Base-by-base conservation (phyloP, 345 rosid genomes). In the Conringia planisiliqua region DNA sequence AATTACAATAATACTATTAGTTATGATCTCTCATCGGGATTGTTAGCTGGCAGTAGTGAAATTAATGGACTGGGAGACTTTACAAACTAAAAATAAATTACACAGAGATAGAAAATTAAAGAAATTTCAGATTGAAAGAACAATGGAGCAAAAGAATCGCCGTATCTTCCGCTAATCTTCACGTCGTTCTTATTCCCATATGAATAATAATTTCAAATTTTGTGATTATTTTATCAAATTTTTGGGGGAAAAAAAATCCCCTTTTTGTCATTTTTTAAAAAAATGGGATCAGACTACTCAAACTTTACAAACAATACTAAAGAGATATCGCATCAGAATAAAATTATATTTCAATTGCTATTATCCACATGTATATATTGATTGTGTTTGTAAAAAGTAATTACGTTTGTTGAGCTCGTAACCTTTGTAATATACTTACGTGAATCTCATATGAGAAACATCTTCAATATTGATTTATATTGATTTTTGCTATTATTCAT, bases 101-200 rank as follows among this genome's bases (percentile, higher is more conserved):
- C 50, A 68, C 38, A 50, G 44, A 60, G 11, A 12, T 36, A 38
- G 38, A 66, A 36, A 74, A 75, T 18, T 18, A 18, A 47, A 47
- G 24, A 47, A 74, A 75, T 47, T 47, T 9, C 2, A 47, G 26
- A 46, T 8, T 47, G 52, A 47, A 18, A 47, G 6, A 47, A 47
- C 52, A 67, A 61, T 32, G 64, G 61, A 62, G 79, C 80, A 76
- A 54, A 76, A 76, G 58, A 75, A 54, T 52, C 80, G 80, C 75
- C 80, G 80, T 70, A 76, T 69, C 58, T 76, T 70, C 66, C 75
- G 80, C 80, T 75, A 76, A 69, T 69, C 80, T 70, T 52, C 80
- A 76, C 80, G 80, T 62, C 75, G 57, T 76, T 61, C 62, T 60
- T 54, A 68, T 68, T 68, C 57, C 29, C 46, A 36, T 14, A 18